These are phyloP conservation scores for Colletotrichum sublineola DNA, from an alignment of 2,329 filamentous ascomycete genomes.

Conservation along the genomic window DNA sequence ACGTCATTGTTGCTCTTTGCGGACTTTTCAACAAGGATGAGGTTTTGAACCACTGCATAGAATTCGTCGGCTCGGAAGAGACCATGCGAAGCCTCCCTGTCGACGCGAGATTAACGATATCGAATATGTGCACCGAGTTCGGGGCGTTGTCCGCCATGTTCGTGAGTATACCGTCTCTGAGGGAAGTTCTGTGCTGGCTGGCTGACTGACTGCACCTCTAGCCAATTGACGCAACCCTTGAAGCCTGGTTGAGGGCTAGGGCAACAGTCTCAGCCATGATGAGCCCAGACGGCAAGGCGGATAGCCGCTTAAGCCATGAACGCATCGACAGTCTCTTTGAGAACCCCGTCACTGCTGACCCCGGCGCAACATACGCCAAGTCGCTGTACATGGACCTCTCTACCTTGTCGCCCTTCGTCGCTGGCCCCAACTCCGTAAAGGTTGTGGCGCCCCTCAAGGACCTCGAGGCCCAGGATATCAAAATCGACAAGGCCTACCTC, in stretches of 20 bases:
- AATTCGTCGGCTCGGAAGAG: constrained; percentile 85
- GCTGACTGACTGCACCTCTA: constrained; percentile 63
- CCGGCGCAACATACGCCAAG: constrained; percentile 85
- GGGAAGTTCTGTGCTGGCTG: constrained; percentile 53
- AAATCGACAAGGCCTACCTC: constrained; percentile 86
- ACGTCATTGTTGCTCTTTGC: constrained; percentile 91
- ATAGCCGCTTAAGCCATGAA: constrained; percentile 77
- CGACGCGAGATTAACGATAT: constrained; percentile 79
- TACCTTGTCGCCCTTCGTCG: constrained; percentile 85
- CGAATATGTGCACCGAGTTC: constrained; percentile 89
- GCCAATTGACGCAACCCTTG: constrained; percentile 80
- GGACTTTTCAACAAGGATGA: constrained; percentile 89
- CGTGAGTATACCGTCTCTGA: constrained; percentile 45
- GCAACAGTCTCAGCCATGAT: constrained; percentile 79
- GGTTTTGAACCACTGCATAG: constrained; percentile 87
- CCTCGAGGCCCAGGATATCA: constrained; percentile 80
- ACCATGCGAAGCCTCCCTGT: constrained; percentile 80
- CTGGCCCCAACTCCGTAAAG: constrained; percentile 93
- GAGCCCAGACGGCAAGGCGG: constrained; percentile 59
- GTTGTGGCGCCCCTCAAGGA: constrained; percentile 82
- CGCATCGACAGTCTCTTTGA: constrained; percentile 79
- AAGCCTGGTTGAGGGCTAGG: constrained; percentile 81
- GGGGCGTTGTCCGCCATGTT: constrained; percentile 66
- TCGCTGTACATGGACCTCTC: constrained; percentile 84
- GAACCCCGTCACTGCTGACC: constrained; percentile 78